Evolutionary conservation across 306 rosid species (phyloP).

Genomic region (Glycyrrhiza uralensis): DNA sequence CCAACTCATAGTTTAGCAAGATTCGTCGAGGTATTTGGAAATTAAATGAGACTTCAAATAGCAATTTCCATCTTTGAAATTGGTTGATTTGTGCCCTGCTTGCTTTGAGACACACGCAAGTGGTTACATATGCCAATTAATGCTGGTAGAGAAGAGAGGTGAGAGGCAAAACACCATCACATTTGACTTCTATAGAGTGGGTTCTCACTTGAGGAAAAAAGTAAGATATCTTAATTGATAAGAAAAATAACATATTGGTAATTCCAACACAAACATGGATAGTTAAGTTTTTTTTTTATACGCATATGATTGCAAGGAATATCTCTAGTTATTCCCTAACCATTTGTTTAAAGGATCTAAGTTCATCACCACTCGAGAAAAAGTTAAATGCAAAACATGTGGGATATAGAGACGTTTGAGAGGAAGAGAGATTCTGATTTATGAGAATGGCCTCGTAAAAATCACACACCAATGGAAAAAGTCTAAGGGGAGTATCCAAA

Average conservation of each 20-base stretch:
- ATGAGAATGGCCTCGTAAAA: not conserved
- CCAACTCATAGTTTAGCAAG: not conserved
- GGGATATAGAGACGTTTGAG: not conserved
- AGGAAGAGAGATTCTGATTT: not conserved
- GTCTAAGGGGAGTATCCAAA: not conserved
- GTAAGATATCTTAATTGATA: too few relatives aligned
- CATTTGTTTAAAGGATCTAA: too few relatives aligned
- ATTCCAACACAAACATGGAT: too few relatives aligned
- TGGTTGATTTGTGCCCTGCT: not conserved
- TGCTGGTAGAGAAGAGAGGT: not conserved
- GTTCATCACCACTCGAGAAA: too few relatives aligned
- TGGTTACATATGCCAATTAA: not conserved
- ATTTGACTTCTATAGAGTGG: too few relatives aligned
- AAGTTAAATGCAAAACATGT: constrained; percentile 2
- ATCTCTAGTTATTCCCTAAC: too few relatives aligned
- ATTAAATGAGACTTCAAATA: not conserved
- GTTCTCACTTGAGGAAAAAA: too few relatives aligned
- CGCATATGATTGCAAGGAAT: too few relatives aligned
- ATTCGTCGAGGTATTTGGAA: not conserved
- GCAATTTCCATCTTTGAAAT: not conserved
- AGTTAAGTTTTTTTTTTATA: too few relatives aligned
- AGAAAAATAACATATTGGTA: too few relatives aligned
- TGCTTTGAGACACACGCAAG: not conserved
- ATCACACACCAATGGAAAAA: not conserved
- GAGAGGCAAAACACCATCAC: too few relatives aligned